These are phyloP conservation scores for Lecanosticta acicola DNA, from an alignment of 2,329 filamentous ascomycete genomes.

Conservation along the genomic window DNA sequence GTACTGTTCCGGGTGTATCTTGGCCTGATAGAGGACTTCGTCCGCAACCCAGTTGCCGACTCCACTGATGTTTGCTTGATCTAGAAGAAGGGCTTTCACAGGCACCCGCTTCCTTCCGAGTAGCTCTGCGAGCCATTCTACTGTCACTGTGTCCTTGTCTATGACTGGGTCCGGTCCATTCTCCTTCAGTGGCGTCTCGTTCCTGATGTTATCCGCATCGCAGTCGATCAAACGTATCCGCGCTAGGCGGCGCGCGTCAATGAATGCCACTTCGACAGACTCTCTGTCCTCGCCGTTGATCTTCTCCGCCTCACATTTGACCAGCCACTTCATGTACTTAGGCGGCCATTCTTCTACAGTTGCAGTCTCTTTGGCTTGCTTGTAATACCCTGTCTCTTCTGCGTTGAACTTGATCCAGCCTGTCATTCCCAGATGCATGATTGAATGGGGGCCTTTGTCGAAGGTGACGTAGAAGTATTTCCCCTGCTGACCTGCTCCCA, in stretches of 20 bases:
- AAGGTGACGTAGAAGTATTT: conserved; percentile 96
- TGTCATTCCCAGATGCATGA: conserved; percentile 50
- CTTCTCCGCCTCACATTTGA: conserved; percentile 49
- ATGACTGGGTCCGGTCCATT: conserved; percentile 91
- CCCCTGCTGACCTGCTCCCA: conserved; percentile 73
- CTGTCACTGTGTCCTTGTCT: conserved; percentile 70
- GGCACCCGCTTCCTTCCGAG: conserved; percentile 74
- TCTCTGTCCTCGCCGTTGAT: conserved; percentile 23
- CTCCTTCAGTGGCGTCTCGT: conserved; percentile 72
- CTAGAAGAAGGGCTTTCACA: conserved; percentile 79
- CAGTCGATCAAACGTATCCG: conserved; percentile 79
- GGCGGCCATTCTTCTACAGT: conserved; percentile 69
- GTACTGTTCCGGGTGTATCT: conserved; percentile 87
- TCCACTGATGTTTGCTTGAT: conserved; percentile 83
- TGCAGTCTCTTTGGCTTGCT: conserved; percentile 49
- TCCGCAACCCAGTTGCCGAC: conserved; percentile 98
- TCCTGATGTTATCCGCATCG: conserved; percentile 67
- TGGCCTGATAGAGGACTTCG: conserved; percentile 84
- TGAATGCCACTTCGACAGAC: conserved; percentile 68
- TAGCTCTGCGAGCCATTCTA: conserved; percentile 66
- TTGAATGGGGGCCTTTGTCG: conserved; percentile 70
- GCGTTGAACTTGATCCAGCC: conserved; percentile 86
- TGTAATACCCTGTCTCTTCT: conserved; percentile 74
- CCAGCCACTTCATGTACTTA: conserved; percentile 78
- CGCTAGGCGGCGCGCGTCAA: conserved; percentile 73